Conservation (phyloP, 805 yeast species). For the Suhomyces sp. region DNA sequence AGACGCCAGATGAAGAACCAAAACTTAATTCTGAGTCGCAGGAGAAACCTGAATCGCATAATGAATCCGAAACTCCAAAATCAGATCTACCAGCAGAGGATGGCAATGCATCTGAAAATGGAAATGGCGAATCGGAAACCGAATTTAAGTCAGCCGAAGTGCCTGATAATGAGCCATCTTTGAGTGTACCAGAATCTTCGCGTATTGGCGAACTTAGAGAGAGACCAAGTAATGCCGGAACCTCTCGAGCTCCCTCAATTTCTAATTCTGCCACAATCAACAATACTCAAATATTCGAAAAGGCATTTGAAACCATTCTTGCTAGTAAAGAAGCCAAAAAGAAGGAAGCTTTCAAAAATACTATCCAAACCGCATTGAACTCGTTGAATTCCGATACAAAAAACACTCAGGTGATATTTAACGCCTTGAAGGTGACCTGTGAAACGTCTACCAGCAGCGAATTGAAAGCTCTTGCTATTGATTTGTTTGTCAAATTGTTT, state of each 20-base stretch:
- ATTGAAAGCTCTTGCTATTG: conserved; percentile 72
- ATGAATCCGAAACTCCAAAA: not conserved
- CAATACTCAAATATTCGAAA: conserved; percentile 37
- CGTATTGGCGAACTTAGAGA: not conserved
- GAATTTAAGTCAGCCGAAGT: not conserved
- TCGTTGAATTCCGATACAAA: conserved; percentile 41
- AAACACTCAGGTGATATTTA: conserved; percentile 59
- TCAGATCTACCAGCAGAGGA: not conserved
- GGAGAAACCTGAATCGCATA: not conserved
- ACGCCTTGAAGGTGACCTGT: conserved; percentile 73
- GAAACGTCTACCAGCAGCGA: conserved; percentile 58
- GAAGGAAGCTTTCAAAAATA: conserved; percentile 37
- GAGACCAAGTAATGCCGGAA: not conserved
- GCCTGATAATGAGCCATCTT: not conserved
- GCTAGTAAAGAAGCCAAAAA: conserved; percentile 61
- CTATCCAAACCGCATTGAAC: conserved; percentile 42
- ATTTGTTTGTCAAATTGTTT: conserved; percentile 81
- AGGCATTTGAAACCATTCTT: conserved; percentile 56
- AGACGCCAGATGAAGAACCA: not conserved
- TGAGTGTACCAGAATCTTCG: not conserved
- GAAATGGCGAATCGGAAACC: not conserved
- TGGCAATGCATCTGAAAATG: not conserved
- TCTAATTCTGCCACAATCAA: conserved; percentile 16
- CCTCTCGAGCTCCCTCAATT: conserved; percentile 3
- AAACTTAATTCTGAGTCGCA: too few relatives aligned